Percentiles rank a stretch among this genome's conserved stretches.
Evolutionary conservation across 2,329 filamentous ascomycete species (phyloP).

Genomic region (Paraphoma chrysanthemicola): DNA sequence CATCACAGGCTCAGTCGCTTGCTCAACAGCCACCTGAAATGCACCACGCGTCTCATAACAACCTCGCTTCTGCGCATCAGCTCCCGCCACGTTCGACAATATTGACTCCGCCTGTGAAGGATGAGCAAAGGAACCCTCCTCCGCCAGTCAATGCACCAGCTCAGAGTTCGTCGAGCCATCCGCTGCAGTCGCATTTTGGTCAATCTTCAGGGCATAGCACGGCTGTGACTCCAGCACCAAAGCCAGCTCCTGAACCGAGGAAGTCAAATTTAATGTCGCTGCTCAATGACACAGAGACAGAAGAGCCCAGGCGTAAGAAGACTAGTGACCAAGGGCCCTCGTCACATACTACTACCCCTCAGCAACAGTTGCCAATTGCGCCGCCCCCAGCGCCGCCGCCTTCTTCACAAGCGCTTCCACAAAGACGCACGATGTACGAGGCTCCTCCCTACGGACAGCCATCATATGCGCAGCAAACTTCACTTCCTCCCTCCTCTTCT

Average conservation of each 20-base stretch:
- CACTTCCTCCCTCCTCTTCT: constrained; percentile 26
- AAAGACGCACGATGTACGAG: constrained; percentile 35
- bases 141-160: constrained; percentile 23
- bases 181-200: constrained; percentile 25
- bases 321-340: constrained; percentile 38
- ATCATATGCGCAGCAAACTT: constrained; percentile 35
- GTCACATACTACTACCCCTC: constrained; percentile 45
- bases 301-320: constrained; percentile 44
- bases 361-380: constrained; percentile 41
- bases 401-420: constrained; percentile 26
- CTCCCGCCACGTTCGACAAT: constrained; percentile 30
- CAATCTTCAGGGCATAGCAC: constrained; percentile 26
- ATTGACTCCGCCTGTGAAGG: constrained; percentile 43
- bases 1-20: constrained; percentile 32
- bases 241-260: constrained; percentile 41
- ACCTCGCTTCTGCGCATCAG: constrained; percentile 26
- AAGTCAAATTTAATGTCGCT: constrained; percentile 48
- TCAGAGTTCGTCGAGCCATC: constrained; percentile 29
- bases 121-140: constrained; percentile 40
- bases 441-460: constrained; percentile 36
- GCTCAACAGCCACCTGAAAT: constrained; percentile 29
- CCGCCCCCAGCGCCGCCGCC: constrained; percentile 39
- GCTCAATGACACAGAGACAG: constrained; percentile 47
- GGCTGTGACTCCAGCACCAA: constrained; percentile 25
- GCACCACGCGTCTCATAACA: constrained; percentile 24